Conservation (phyloP, 306 rosid species). For the Vicia sativa region DNA sequence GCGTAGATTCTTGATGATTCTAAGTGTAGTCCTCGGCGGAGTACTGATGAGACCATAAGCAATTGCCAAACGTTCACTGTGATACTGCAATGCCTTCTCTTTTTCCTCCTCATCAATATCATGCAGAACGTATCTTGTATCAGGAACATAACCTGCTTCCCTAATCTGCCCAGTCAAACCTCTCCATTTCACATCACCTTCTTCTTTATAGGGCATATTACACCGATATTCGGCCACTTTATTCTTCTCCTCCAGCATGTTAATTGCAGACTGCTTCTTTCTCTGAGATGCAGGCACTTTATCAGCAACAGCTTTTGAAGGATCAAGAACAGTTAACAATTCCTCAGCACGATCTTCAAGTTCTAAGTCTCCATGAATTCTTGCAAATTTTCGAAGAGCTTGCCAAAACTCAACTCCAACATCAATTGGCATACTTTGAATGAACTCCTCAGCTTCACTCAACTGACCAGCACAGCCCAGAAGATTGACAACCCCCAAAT, state of each 20-base stretch:
- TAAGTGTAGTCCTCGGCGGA: slow-evolving; percentile 89
- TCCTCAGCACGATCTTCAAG: slow-evolving; percentile 72
- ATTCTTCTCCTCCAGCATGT: slow-evolving; percentile 84
- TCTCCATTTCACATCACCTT: slow-evolving; percentile 49
- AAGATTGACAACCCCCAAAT: slow-evolving; percentile 53
- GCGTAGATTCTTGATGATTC: slow-evolving; percentile 93
- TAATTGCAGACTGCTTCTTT: slow-evolving; percentile 57
- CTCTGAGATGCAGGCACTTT: slow-evolving; percentile 55
- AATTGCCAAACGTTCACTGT: slow-evolving; percentile 88
- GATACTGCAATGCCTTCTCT: slow-evolving; percentile 90
- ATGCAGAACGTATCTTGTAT: slow-evolving; percentile 87
- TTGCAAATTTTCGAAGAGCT: slow-evolving; percentile 53
- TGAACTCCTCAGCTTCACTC: slow-evolving; percentile 72
- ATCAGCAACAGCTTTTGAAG: slow-evolving; percentile 45
- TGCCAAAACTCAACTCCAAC: slow-evolving; percentile 55
- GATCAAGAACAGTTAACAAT: slow-evolving; percentile 51
- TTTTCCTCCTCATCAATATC: slow-evolving; percentile 93
- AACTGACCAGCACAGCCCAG: slow-evolving; percentile 73
- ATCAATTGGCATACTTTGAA: slow-evolving; percentile 60
- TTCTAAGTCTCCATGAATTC: slow-evolving; percentile 75
- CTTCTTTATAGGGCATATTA: slow-evolving; percentile 55
- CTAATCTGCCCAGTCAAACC: slow-evolving; percentile 84
- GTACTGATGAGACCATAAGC: slow-evolving; percentile 97
- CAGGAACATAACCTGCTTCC: slow-evolving; percentile 95
- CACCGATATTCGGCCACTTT: slow-evolving; percentile 56